Percentiles rank a stretch among this genome's conserved stretches.
Conservation (phyloP, 139 green algal species). For the Micractinium conductrix region DNA sequence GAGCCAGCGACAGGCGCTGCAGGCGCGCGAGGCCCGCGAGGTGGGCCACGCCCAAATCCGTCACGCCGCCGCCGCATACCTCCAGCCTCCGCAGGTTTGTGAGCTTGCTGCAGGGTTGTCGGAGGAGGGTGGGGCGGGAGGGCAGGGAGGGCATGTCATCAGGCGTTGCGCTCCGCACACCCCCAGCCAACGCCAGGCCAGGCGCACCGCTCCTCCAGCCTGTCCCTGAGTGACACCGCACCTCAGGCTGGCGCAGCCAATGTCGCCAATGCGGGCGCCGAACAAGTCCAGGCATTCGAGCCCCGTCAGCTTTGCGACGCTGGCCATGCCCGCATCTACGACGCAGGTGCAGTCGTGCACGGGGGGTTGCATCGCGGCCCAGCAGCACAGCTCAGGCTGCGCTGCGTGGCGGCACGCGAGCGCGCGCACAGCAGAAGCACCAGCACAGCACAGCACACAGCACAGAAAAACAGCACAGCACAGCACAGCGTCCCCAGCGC, state of each 20-base stretch:
- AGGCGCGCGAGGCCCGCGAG: conserved; percentile 23
- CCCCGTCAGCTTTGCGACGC: conserved; percentile 41
- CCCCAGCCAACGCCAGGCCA: neutral
- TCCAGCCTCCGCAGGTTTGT: conserved; percentile 42
- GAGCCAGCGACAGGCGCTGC: conserved; percentile 34
- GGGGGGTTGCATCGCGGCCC: too few species aligned
- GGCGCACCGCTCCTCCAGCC: neutral
- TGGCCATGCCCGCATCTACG: conserved; percentile 43
- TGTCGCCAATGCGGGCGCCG: conserved; percentile 50
- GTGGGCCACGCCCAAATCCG: conserved; percentile 33
- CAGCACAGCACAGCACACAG: too few species aligned
- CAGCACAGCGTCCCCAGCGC: neutral
- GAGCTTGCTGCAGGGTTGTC: conserved; percentile 24
- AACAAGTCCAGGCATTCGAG: conserved; percentile 66
- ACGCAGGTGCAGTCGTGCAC: neutral
- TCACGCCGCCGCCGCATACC: conserved; percentile 44
- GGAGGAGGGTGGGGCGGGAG: neutral
- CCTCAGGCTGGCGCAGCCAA: conserved; percentile 42
- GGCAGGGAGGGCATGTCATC: too few species aligned
- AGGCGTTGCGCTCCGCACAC: neutral
- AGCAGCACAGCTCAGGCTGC: too few species aligned
- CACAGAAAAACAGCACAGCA: neutral
- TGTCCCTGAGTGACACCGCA: neutral
- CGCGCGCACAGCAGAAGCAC: too few species aligned
- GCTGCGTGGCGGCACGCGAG: too few species aligned